Evolutionary conservation across 192 early-diverging fungal genomes (phyloP).

Genomic region (Coemansia sp.): DNA sequence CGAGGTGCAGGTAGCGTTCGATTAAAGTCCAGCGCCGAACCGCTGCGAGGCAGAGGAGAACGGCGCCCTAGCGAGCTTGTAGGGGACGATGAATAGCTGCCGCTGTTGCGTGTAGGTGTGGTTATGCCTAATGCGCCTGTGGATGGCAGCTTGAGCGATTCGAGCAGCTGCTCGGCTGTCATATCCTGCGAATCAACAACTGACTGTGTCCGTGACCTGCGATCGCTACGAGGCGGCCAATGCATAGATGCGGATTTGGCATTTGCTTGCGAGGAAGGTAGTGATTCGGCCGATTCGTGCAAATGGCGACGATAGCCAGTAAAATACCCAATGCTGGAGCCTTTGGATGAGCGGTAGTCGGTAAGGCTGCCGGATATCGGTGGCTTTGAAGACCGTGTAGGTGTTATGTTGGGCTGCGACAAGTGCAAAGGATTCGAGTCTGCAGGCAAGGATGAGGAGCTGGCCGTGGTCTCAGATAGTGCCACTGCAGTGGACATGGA

Average conservation of each 20-base stretch:
- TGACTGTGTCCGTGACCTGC: constrained; percentile 22
- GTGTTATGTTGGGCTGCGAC: constrained; percentile 7
- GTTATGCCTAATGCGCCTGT: neutral
- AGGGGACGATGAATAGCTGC: neutral
- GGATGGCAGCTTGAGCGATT: constrained; percentile 46
- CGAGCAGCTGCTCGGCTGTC: constrained; percentile 47
- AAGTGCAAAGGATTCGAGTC: neutral
- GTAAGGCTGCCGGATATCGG: neutral
- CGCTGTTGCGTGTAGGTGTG: constrained; percentile 14
- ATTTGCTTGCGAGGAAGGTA: neutral
- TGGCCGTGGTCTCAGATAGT: constrained; percentile 3
- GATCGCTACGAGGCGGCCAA: constrained; percentile 28
- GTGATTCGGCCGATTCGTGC: neutral
- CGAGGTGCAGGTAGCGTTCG: constrained; percentile 12
- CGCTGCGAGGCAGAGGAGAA: constrained; percentile 29
- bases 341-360: constrained; percentile 4
- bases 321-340: constrained; percentile 32
- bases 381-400: constrained; percentile 2
- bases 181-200: constrained; percentile 21
- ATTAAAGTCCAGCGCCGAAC: constrained; percentile 29
- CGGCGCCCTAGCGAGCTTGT: constrained; percentile 30
- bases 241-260: constrained; percentile 18
- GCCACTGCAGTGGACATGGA: constrained; percentile 22
- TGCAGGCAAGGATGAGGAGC: neutral
- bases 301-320: constrained; percentile 15